phyloP scores from a whole-genome alignment of 1,284 basidiomycete species.

The Marasmius oreades region DNA sequence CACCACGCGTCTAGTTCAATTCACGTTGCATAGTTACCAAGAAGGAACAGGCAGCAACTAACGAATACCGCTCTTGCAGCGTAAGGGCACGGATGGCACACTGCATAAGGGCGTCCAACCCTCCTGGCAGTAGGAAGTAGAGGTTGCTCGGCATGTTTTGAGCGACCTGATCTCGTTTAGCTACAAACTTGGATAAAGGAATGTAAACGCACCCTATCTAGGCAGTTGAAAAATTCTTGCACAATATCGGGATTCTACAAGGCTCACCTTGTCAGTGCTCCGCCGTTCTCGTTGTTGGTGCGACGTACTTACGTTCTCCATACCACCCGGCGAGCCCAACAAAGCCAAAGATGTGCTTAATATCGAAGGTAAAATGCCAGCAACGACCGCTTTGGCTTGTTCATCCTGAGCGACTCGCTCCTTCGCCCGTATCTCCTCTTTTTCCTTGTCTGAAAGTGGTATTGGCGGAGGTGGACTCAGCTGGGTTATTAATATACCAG shows the following conservation, averaged over 20 bases:
- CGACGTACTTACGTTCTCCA: slow-evolving; percentile 61
- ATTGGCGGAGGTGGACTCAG: slow-evolving; percentile 68
- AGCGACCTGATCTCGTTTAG: slow-evolving; percentile 46
- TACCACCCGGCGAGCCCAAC: slow-evolving; percentile 38
- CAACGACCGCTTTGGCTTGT: slow-evolving; percentile 45
- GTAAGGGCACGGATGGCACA: slow-evolving; percentile 70
- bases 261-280: neutral
- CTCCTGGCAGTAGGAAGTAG: slow-evolving; percentile 61
- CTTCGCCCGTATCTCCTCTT: slow-evolving; percentile 31
- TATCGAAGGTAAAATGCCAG: slow-evolving; percentile 53
- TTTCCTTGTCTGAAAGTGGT: slow-evolving; percentile 33
- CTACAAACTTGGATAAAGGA: slow-evolving; percentile 1
- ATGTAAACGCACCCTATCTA: slow-evolving; percentile 54
- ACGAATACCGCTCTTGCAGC: slow-evolving; percentile 83
- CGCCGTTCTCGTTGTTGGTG: neutral
- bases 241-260: slow-evolving; percentile 82
- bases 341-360: slow-evolving; percentile 57
- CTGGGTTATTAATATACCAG: slow-evolving; percentile 74
- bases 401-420: slow-evolving; percentile 28
- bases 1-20: neutral
- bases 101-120: slow-evolving; percentile 69
- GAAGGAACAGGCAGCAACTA: slow-evolving; percentile 80
- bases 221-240: slow-evolving; percentile 81
- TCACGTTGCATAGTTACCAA: slow-evolving; percentile 47
- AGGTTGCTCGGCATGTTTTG: slow-evolving; percentile 73